Evolutionary conservation across 495 filamentous ascomycete species (phyloP), one percentile per base, ranked within the genome.

Genomic region (Chaetomium tenue): DNA sequence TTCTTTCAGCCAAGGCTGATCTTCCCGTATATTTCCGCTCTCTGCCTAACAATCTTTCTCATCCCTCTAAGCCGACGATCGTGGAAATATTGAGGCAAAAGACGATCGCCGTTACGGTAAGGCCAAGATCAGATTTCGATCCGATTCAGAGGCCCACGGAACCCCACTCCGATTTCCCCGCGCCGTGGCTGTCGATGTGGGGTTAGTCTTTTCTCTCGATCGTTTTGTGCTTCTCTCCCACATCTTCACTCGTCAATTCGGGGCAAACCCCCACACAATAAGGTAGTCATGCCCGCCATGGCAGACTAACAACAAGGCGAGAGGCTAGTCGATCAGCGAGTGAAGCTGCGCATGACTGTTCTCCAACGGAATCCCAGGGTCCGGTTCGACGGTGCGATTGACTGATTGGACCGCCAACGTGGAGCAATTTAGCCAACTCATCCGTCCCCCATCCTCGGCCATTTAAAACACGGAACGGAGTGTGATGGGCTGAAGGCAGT

Each of bases 391-490:
- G 22, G 28, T 46, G n/a, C 12, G 53, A 9, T 23, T 46, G n/a
- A 28, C 23, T 48, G 60, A 61, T 63, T 67, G 63, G 58, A 25
- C 28, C 13, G 20, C 20, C 58, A 63, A 64, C 64, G 63, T 68
- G 64, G 64, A 66, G 48, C 58, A 60, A 67, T 69, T 65, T 66
- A 60, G 70, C 64, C 67, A 69, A 30, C 67, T 64, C 67, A 66
- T 59, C 60, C 16, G 20, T 26, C 48, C 47, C 48, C 57, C 42
- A 28, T 56, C 53, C 6, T 55, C 28, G 54, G n/a, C 54, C 54
- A 25, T 30, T 47, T 47, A 37, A 6, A 8, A 2, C 37, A 44
- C 37, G 39, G 55, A 58, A 26, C 39, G 13, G 55, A 44, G 22
- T 11, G 39, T 15, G 22, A 15, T 8, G 37, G 33, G 33, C 33